Conservation (phyloP, 2,329 filamentous ascomycete genomes). For the Nigrograna mackinnonii region DNA sequence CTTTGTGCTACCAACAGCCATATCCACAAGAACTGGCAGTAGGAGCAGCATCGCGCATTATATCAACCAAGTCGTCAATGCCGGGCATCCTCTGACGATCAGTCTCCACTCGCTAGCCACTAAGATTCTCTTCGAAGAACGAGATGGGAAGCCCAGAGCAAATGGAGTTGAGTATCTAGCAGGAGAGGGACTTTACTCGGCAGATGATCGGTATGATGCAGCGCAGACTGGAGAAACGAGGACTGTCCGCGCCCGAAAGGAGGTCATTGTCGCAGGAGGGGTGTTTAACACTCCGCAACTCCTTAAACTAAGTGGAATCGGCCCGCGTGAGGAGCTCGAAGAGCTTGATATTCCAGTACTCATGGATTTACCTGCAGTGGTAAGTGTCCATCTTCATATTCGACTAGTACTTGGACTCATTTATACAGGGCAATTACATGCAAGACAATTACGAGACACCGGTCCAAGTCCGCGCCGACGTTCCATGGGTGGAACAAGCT, state of each 20-base stretch:
- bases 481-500: conserved; percentile 3
- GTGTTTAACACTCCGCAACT: conserved; percentile 66
- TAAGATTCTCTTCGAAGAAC: conserved; percentile 65
- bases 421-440: conserved; percentile 57
- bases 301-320: conserved; percentile 65
- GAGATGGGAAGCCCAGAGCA: conserved; percentile 55
- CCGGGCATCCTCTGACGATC: conserved; percentile 57
- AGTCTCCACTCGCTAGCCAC: conserved; percentile 64
- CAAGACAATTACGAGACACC: conserved; percentile 59
- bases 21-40: conserved; percentile 44
- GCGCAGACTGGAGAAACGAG: conserved; percentile 28
- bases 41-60: conserved; percentile 56
- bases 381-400: not conserved
- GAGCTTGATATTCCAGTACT: conserved; percentile 56
- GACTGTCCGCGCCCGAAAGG: conserved; percentile 18
- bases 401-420: not conserved
- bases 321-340: conserved; percentile 55
- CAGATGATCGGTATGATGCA: conserved; percentile 37
- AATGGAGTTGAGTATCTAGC: conserved; percentile 42
- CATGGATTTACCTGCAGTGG: conserved; percentile 60
- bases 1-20: conserved; percentile 60
- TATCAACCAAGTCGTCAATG: conserved; percentile 47
- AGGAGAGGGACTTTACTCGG: conserved; percentile 40
- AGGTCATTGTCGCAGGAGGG: conserved; percentile 43
- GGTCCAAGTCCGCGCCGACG: conserved; percentile 47